A percentile compares a stretch with the other conserved stretches of the same genome.
Evolutionary conservation across 768 basidiomycete genomes (phyloP).

Genomic region (Inosperma sp.): DNA sequence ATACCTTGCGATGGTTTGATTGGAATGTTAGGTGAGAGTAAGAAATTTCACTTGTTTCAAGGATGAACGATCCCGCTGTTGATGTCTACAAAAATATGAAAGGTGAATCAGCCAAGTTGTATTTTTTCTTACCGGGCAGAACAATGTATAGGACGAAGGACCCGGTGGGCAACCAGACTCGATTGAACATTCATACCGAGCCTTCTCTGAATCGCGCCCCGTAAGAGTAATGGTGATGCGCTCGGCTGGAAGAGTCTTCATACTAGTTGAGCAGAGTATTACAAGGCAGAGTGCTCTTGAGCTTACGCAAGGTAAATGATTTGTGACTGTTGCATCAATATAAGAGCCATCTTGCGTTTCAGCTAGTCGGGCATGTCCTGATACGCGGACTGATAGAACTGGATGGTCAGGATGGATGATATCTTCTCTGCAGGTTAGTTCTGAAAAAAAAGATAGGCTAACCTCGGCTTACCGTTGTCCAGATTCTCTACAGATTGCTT

Average conservation of each 20-base stretch:
- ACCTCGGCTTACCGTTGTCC: slow-evolving; percentile 54
- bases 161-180: slow-evolving; percentile 51
- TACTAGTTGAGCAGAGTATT: slow-evolving; percentile 8
- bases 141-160: slow-evolving; percentile 50
- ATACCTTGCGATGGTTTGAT: slow-evolving; percentile 48
- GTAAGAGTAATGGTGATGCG: slow-evolving; percentile 55
- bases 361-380: slow-evolving; percentile 43
- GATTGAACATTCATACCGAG: slow-evolving; percentile 46
- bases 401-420: slow-evolving; percentile 66
- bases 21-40: slow-evolving; percentile 63
- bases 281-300: background rate
- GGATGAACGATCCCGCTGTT: slow-evolving; percentile 59
- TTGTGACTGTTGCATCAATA: slow-evolving; percentile 56
- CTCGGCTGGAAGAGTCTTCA: slow-evolving; percentile 57
- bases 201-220: slow-evolving; percentile 59
- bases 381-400: slow-evolving; percentile 50
- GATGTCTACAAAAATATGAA: slow-evolving; percentile 48
- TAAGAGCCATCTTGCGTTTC: slow-evolving; percentile 64
- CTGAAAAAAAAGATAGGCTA: too few relatives aligned
- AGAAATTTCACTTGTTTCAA: slow-evolving; percentile 65
- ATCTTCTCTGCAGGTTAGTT: too few relatives aligned
- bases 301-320: slow-evolving; percentile 73
- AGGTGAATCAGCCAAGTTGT: background rate
- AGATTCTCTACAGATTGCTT: slow-evolving; percentile 45
- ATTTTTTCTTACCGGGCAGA: slow-evolving; percentile 59